Percentiles rank a stretch among this genome's conserved stretches.
Conservation (phyloP, 495 filamentous ascomycete species). For the Elaphomyces granulatus region DNA sequence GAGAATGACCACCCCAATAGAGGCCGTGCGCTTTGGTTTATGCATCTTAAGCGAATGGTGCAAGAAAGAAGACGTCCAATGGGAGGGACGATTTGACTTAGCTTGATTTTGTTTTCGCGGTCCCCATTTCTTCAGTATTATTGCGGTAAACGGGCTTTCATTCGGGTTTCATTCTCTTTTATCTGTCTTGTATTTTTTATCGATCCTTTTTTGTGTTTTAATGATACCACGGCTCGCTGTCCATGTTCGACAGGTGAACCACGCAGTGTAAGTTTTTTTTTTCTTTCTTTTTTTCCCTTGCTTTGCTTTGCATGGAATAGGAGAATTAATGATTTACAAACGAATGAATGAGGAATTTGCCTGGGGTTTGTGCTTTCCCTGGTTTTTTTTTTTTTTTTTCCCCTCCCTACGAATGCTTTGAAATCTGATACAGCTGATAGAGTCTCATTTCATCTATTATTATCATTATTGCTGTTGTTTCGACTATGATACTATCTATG, state of each 20-base stretch:
- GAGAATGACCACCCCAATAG: slow-evolving; percentile 26
- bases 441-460: too few species aligned
- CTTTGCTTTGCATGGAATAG: too few species aligned
- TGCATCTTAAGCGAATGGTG: slow-evolving; percentile 35
- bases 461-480: too few species aligned
- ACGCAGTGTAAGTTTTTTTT: slow-evolving; percentile 1
- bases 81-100: slow-evolving; percentile 24
- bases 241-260: neutral
- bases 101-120: slow-evolving; percentile 4
- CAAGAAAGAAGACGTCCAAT: slow-evolving; percentile 27
- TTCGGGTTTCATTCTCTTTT: slow-evolving; percentile 1
- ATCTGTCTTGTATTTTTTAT: slow-evolving; percentile 3
- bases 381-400: too few species aligned
- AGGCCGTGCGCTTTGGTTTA: slow-evolving; percentile 34
- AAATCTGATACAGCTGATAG: too few species aligned
- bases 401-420: too few species aligned
- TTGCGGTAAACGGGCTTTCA: slow-evolving; percentile 1
- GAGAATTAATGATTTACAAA: too few species aligned
- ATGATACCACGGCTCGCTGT: slow-evolving; percentile 2
- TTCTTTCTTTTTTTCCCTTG: slow-evolving; percentile 2
- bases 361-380: too few species aligned
- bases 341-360: too few species aligned
- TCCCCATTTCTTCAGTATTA: neutral
- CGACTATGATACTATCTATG: too few species aligned
- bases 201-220: slow-evolving; percentile 1